Evolutionary conservation across 495 filamentous ascomycete genomes (phyloP), one percentile per base, ranked within the genome.

Genomic region (Penicillium daleae): DNA sequence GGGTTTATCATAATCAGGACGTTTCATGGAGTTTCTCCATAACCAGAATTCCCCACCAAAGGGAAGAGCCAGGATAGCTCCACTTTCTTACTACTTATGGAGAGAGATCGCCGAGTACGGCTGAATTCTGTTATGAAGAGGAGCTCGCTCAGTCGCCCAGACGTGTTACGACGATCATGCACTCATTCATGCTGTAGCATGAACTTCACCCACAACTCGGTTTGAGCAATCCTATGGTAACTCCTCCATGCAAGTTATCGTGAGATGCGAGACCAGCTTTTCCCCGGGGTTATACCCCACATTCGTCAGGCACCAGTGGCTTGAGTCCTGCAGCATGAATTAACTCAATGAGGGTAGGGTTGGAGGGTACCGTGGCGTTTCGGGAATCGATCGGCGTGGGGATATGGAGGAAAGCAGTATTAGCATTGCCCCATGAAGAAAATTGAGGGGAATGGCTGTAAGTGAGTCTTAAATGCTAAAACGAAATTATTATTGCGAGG

Each of bases 301-400:
- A 57, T 69, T 63, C 61, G 50, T 65, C 61, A 65, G 55, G 40
- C 42, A 53, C 39, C 32, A 17, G 59, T 62, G 61, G 46, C 56
- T 59, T 59, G 56, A 56, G 10, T 48, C 6, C 26, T 26, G 42
- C 56, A 59, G 29, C 21, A 32, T 50, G 40, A n/a, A 27, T 49
- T 24, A 19, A 19, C 12, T 59, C 24, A 31, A 21, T 5, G 19
- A 35, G 17, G 19, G 26, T 5, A 19, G 21, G 31, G 27, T 29
- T 29, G 22, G 50, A 21, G 32, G 33, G 24, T 19, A 62, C 68
- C 68, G 66, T 68, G 66, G 56, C 58, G 58, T 49, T 68, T 71
- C 57, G 24, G 63, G 68, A 44, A 71, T 68, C 39, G 68, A 71
- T 71, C 68, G 57, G 56, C 68, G 32, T 31, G n/a, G 24, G 29